phyloP scores from a whole-genome alignment of 2,329 filamentous ascomycete genomes.

The Ophiostoma novo-ulmi region DNA sequence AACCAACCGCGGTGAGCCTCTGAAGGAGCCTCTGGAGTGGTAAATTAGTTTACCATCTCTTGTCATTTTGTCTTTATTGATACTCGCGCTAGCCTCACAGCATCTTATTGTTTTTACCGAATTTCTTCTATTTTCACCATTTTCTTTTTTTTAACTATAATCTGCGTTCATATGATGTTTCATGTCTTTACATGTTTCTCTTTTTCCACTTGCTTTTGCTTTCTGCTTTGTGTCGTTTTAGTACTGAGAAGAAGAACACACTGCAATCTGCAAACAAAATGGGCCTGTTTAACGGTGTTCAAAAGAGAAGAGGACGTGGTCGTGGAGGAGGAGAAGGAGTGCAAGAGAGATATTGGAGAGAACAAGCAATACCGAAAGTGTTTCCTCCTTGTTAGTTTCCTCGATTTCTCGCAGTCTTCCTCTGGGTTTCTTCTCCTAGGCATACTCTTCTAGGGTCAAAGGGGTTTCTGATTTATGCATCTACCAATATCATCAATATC shows the following conservation, averaged over 20 bases:
- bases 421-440: background rate
- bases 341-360: conserved; percentile 4
- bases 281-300: conserved; percentile 10
- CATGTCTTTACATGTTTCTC: conserved; percentile 4
- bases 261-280: conserved; percentile 6
- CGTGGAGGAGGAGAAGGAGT: background rate
- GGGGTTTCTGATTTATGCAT: conserved; percentile 5
- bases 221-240: background rate
- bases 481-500: background rate
- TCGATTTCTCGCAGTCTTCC: conserved; percentile 4
- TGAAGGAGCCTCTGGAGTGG: conserved; percentile 86
- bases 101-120: background rate
- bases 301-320: background rate
- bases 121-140: background rate
- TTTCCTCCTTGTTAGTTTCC: conserved; percentile 10
- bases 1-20: conserved; percentile 80
- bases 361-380: conserved; percentile 12
- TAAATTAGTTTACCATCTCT: conserved; percentile 38
- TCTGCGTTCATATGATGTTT: conserved; percentile 1
- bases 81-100: background rate
- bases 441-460: background rate
- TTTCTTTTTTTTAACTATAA: background rate
- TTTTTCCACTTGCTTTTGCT: conserved; percentile 22
- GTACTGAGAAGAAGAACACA: background rate
- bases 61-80: background rate